Conservation (phyloP, 768 basidiomycete species). For the Hericium erinaceus region DNA sequence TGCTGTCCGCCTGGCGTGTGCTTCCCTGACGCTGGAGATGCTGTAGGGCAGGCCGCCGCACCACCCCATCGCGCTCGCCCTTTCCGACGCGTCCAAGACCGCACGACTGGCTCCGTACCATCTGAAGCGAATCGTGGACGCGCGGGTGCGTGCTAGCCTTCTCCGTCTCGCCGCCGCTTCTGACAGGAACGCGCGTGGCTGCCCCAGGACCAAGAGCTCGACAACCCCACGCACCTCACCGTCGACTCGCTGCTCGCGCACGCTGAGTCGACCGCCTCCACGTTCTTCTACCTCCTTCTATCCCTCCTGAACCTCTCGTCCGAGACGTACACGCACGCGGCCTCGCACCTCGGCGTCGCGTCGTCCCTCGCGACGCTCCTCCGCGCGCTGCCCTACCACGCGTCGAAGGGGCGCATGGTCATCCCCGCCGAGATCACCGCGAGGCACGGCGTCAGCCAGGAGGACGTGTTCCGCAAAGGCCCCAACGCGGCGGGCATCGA, state of each 20-base stretch:
- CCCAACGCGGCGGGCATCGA: slow-evolving; percentile 47
- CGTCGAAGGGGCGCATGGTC: slow-evolving; percentile 56
- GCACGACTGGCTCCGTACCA: slow-evolving; percentile 60
- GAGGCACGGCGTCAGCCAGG: slow-evolving; percentile 67
- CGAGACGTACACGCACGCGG: slow-evolving; percentile 55
- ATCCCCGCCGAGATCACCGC: slow-evolving; percentile 80
- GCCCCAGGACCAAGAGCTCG: slow-evolving; percentile 54
- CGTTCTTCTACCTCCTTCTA: slow-evolving; percentile 67
- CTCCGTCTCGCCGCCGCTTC: neutral
- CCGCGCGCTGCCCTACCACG: slow-evolving; percentile 71
- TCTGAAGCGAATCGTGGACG: slow-evolving; percentile 76
- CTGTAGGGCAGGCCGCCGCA: slow-evolving; percentile 63
- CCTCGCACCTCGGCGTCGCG: slow-evolving; percentile 73
- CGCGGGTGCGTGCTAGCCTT: slow-evolving; percentile 46
- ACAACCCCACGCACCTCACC: slow-evolving; percentile 55
- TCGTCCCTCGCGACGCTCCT: slow-evolving; percentile 64
- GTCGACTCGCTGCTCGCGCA: slow-evolving; percentile 59
- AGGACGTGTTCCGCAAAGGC: slow-evolving; percentile 63
- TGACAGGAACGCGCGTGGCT: neutral
- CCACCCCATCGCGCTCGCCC: slow-evolving; percentile 73
- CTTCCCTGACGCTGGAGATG: slow-evolving; percentile 13
- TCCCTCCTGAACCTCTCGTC: slow-evolving; percentile 52
- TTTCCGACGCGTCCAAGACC: slow-evolving; percentile 44
- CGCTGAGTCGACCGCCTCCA: slow-evolving; percentile 74
- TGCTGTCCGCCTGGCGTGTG: slow-evolving; percentile 5